Evolutionary conservation across 345 rosid species (phyloP).

Genomic region (Eucalyptus grandis): DNA sequence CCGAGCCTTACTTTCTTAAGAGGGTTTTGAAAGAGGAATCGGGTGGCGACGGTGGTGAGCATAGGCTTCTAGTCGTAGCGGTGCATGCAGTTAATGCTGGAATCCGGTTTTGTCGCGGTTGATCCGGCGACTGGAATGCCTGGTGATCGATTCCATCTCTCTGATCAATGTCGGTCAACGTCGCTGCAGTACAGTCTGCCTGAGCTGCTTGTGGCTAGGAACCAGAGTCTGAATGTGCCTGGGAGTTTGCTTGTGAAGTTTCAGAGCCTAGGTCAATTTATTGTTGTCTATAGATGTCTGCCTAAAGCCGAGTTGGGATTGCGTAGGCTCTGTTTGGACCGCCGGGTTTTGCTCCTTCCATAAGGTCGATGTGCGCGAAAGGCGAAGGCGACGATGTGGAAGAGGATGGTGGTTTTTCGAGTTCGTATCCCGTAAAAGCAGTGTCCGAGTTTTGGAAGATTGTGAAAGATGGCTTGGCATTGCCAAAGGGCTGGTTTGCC

Average conservation of each 20-base stretch:
- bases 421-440: background rate
- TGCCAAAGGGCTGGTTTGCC: background rate
- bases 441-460: slow-evolving; percentile 57
- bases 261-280: slow-evolving; percentile 28
- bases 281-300: slow-evolving; percentile 44
- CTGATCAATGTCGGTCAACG: slow-evolving; percentile 5
- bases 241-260: slow-evolving; percentile 31
- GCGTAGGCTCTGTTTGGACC: slow-evolving; percentile 26
- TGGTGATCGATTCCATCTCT: slow-evolving; percentile 21
- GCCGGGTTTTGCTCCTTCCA: slow-evolving; percentile 20
- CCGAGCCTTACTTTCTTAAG: slow-evolving; percentile 51
- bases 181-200: slow-evolving; percentile 47
- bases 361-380: slow-evolving; percentile 14
- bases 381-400: background rate
- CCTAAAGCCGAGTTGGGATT: slow-evolving; percentile 4
- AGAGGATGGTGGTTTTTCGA: background rate
- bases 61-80: slow-evolving; percentile 28
- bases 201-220: slow-evolving; percentile 14
- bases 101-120: slow-evolving; percentile 46
- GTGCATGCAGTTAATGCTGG: slow-evolving; percentile 57
- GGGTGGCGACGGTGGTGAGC: slow-evolving; percentile 12
- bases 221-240: background rate
- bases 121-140: slow-evolving; percentile 14
- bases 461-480: slow-evolving; percentile 51
- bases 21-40: slow-evolving; percentile 34